Conservation (phyloP, 345 rosid species). For the Noccaea caerulescens region DNA sequence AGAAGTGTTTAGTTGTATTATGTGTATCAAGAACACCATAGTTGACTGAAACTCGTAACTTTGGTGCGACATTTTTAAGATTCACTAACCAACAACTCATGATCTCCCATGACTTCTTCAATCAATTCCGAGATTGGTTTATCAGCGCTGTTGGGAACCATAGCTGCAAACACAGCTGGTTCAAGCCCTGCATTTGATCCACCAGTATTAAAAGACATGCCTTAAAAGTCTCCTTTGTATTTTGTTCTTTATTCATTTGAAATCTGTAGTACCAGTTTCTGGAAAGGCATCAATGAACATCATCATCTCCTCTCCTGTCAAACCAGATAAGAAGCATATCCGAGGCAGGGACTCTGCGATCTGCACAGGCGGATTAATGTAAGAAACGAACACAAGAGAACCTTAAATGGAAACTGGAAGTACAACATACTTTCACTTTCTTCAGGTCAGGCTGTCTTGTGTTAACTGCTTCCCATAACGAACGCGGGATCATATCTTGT, state of each 20-base stretch:
- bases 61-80: not conserved
- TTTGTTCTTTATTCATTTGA: not conserved
- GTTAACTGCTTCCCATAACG: constrained; percentile 82
- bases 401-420: constrained; percentile 1
- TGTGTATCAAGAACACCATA: constrained; percentile 18
- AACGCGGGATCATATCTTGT: constrained; percentile 64
- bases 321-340: constrained; percentile 86
- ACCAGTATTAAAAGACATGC: constrained; percentile 2
- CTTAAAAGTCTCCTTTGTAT: not conserved
- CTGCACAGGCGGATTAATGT: constrained; percentile 40
- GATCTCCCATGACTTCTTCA: constrained; percentile 91
- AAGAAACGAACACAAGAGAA: constrained; percentile 19
- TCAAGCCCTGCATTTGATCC: constrained; percentile 61
- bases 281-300: constrained; percentile 92
- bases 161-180: constrained; percentile 80
- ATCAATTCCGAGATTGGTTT: constrained; percentile 67
- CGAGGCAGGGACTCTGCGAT: constrained; percentile 67
- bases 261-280: constrained; percentile 58
- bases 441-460: constrained; percentile 68
- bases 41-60: constrained; percentile 20
- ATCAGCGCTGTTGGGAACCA: constrained; percentile 81
- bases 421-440: constrained; percentile 55
- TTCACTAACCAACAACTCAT: constrained; percentile 77
- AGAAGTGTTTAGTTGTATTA: constrained; percentile 27
- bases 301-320: constrained; percentile 91